These are phyloP conservation scores for Kuraishia hungarica DNA, from an alignment of 805 yeast genomes.

Conservation along the genomic window DNA sequence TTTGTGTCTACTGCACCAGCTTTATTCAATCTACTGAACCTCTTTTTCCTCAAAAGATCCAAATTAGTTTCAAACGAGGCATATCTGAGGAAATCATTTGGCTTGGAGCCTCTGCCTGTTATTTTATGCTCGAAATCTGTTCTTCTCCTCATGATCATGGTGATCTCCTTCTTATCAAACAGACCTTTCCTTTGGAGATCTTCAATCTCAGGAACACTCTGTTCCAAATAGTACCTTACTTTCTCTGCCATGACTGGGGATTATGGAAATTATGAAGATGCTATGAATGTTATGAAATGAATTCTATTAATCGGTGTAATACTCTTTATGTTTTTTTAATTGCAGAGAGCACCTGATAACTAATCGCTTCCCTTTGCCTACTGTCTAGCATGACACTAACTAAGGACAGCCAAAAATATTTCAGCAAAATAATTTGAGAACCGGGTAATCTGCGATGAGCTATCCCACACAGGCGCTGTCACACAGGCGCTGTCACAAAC, in stretches of 20 bases:
- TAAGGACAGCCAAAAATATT: background rate
- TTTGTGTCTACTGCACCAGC: constrained; percentile 48
- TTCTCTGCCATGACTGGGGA: constrained; percentile 27
- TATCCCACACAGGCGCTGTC: background rate
- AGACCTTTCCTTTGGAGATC: constrained; percentile 77
- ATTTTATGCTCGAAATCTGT: constrained; percentile 94
- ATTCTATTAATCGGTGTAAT: too few relatives aligned
- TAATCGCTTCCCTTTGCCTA: too few relatives aligned
- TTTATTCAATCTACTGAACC: constrained; percentile 53
- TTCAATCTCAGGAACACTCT: constrained; percentile 84
- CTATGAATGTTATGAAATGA: background rate
- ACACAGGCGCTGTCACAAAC: background rate
- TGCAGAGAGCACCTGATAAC: too few relatives aligned
- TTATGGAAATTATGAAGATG: background rate
- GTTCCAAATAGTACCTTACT: constrained; percentile 47
- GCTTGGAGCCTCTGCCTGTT: constrained; percentile 71
- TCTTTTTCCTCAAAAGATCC: constrained; percentile 67
- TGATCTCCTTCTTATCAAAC: constrained; percentile 76
- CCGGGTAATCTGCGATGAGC: background rate
- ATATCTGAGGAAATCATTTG: constrained; percentile 71
- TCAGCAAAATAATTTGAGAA: background rate
- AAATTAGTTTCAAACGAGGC: constrained; percentile 73
- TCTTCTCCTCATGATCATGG: constrained; percentile 81
- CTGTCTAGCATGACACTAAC: background rate
- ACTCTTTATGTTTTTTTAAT: too few relatives aligned